A percentile compares a stretch with the other conserved stretches of the same genome.
Evolutionary conservation across 164 flowering plant species (phyloP).

Genomic region (Kingdonia uniflora): DNA sequence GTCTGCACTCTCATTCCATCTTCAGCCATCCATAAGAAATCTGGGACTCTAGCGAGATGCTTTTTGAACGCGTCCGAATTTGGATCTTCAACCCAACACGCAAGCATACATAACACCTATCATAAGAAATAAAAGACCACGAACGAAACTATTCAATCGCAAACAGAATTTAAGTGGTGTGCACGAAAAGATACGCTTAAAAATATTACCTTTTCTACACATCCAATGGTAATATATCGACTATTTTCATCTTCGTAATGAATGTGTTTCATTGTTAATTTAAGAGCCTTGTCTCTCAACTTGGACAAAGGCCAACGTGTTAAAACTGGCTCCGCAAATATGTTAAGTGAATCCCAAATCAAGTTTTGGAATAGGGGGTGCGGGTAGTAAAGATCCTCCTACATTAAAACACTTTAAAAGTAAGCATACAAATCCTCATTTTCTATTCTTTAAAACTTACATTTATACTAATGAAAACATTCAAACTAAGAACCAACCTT

Average conservation of each 20-base stretch:
- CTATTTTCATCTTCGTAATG: conserved; percentile 29
- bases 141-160: too few species aligned
- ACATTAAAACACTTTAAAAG: neutral
- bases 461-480: neutral
- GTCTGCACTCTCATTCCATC: too few species aligned
- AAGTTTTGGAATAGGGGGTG: conserved; percentile 23
- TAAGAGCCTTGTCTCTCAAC: conserved; percentile 19
- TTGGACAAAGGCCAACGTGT: conserved; percentile 20
- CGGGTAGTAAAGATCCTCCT: conserved; percentile 30
- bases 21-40: conserved; percentile 37
- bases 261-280: conserved; percentile 16
- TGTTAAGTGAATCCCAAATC: conserved; percentile 20
- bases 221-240: conserved; percentile 19
- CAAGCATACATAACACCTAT: conserved; percentile 22
- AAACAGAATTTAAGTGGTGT: too few species aligned
- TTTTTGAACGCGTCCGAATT: conserved; percentile 30
- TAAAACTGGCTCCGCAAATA: conserved; percentile 20
- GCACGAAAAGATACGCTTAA: too few species aligned
- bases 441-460: neutral
- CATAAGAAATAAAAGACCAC: too few species aligned
- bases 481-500: conserved; percentile 21
- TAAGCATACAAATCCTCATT: too few species aligned
- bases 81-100: conserved; percentile 51
- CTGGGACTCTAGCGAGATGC: conserved; percentile 31
- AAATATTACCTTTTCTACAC: conserved; percentile 22